Evolutionary conservation across 768 basidiomycete genomes (phyloP), one percentile per base, ranked within the genome.

Genomic region (Termitomyces sp.): DNA sequence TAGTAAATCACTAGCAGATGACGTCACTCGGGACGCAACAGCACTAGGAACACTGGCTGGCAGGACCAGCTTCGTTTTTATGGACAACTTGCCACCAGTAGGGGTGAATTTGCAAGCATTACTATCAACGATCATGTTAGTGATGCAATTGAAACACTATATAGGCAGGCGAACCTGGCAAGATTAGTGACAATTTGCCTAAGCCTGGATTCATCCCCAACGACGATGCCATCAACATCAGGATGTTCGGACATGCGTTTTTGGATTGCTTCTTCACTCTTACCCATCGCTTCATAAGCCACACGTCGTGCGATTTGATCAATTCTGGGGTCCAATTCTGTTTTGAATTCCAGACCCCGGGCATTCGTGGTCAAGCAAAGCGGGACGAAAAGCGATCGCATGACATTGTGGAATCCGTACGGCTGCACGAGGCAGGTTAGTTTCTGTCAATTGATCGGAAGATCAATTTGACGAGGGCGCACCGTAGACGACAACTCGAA

Each of bases 111-210:
- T 90, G 69, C 86, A 87, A 5, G 88, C 88, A 60, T 90, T 90
- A 60, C 87, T 85, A 45, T 24, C 37, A 32, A 51, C 37, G n/a
- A 19, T 43, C 44, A 41, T 42, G 43, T 51, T 41, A 56, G 14
- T 28, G 7, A 7, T 10, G 7, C 6, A 45, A 26, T 34, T 22
- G 5, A 40, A 34, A 21, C 24, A 17, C 26, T n/a, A 28, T 15
- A 22, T n/a, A 19, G 22, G 24, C n/a, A 14, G 17, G 22, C 62
- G 32, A 58, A 75, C 89, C 87, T 90, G 5, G 90, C 85, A 45
- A 95, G 82, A 67, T 94, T 93, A 46, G 87, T 92, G 67, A 87
- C 78, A 51, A 91, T 83, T 69, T 92, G 90, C 62, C 90, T 78
- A 49, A 93, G 66, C 14, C 92, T 81, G 45, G 86, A 85, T 63